Evolutionary conservation across 2,329 filamentous ascomycete genomes (phyloP), one percentile per base, ranked within the genome.

Genomic region (Fusarium irregulare): DNA sequence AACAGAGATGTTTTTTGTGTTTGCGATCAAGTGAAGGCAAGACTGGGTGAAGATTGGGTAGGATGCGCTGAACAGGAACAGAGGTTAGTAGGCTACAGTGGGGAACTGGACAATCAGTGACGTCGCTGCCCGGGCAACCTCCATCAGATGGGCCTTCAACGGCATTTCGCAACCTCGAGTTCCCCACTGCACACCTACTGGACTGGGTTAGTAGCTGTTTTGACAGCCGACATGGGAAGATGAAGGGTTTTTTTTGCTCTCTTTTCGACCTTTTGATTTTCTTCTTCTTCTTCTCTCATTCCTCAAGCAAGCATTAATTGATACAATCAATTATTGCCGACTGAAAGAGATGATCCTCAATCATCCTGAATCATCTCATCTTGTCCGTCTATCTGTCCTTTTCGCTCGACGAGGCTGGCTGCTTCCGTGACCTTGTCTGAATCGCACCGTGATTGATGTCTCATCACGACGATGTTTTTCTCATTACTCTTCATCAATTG

Each of bases 121-220:
- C 74, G 74, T 75, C 30, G 74, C 76, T 75, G 75, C 74, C 73
- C 60, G 71, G 74, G 74, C 75, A 77, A 77, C 75, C 49, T 51
- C 49, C 49, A 51, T 21, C 34, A 42, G 49, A 51, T 51, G 49
- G 49, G 28, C 30, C 54, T 56, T 48, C 30, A 27, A 56, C 56
- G 48, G 56, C 37, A 59, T 27, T 57, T 46, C 34, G 23, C 8
- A 51, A 42, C 42, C 51, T 60, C 46, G 37, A 32, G 28, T 28
- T 56, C 27, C 25, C 56, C 61, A 58, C 66, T 64, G 44, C 46
- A 13, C 30, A 56, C 53, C 53, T 56, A 56, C 53, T 56, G 42
- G 44, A 70, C 46, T 60, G 20, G 62, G 69, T 62, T 71, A 70
- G 68, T 59, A 47, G 45, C 28, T 44, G 37, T 56, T 60, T 53